Evolutionary conservation across 352 stramenopile genomes (phyloP).

Genomic region (Aphanomyces euteiches): DNA sequence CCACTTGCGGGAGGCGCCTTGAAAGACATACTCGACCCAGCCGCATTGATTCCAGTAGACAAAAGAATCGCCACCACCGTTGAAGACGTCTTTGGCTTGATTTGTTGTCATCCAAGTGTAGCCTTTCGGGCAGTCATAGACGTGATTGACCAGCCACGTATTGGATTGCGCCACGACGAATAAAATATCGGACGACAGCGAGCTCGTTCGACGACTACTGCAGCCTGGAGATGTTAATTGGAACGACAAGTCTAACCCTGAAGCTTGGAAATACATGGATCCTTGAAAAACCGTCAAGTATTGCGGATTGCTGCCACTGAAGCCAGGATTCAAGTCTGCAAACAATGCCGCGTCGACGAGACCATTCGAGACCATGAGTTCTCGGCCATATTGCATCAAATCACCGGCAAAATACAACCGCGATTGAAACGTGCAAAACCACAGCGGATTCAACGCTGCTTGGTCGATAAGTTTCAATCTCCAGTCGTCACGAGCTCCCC

Average conservation of each 20-base stretch:
- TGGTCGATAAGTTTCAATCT: conserved; percentile 35
- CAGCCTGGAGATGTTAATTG: conserved; percentile 38
- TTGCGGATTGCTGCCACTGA: conserved; percentile 36
- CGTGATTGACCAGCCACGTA: conserved; percentile 42
- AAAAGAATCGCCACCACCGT: conserved; percentile 28
- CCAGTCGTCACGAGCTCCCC: conserved; percentile 30
- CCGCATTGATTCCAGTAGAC: conserved; percentile 76
- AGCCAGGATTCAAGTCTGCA: conserved; percentile 56
- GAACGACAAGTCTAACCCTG: conserved; percentile 60
- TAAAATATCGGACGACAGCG: conserved; percentile 39
- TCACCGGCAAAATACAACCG: conserved; percentile 51
- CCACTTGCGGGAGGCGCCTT: conserved; percentile 39
- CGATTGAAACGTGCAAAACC: conserved; percentile 33
- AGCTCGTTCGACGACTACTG: conserved; percentile 44
- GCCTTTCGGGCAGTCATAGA: conserved; percentile 70
- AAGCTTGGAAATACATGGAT: conserved; percentile 62
- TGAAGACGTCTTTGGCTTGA: conserved; percentile 38
- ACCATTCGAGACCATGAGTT: conserved; percentile 65
- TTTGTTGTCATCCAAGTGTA: conserved; percentile 63
- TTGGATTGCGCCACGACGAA: conserved; percentile 55
- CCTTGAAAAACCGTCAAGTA: conserved; percentile 46
- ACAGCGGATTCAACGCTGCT: conserved; percentile 28
- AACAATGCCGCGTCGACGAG: conserved; percentile 48
- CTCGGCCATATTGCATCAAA: conserved; percentile 43
- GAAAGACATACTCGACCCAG: conserved; percentile 62